Percentiles rank a stretch among this genome's conserved stretches.
Conservation (phyloP, 805 yeast species). For the Yarrowia sp. region DNA sequence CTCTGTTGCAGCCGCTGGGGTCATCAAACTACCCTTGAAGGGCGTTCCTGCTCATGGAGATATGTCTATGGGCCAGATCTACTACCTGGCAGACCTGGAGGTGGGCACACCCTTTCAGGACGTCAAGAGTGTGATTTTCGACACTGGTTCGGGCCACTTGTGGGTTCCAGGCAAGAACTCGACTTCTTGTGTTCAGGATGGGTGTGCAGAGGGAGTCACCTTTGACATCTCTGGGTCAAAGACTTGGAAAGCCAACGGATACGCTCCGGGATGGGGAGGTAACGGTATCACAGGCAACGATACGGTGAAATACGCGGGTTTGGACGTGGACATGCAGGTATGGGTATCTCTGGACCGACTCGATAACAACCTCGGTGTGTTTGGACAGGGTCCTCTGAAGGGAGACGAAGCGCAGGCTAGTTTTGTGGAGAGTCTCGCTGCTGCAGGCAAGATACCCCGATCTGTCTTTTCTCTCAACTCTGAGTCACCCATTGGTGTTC, state of each 20-base stretch:
- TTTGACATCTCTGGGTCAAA: background rate
- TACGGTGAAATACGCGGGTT: background rate
- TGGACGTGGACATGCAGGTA: background rate
- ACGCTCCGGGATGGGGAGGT: background rate
- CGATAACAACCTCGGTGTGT: background rate
- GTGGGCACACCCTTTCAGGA: conserved; percentile 10
- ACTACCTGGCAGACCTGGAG: conserved; percentile 5
- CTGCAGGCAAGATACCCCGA: conserved; percentile 9
- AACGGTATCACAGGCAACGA: conserved; percentile 5
- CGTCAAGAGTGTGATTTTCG: conserved; percentile 6
- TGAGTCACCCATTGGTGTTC: background rate
- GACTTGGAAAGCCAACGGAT: background rate
- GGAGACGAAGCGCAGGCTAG: background rate
- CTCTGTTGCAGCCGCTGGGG: conserved; percentile 1
- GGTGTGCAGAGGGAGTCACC: background rate
- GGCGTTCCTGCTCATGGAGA: background rate
- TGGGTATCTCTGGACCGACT: conserved; percentile 10
- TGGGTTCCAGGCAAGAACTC: conserved; percentile 15
- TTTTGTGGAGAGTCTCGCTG: background rate
- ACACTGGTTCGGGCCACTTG: conserved; percentile 12
- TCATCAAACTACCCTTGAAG: conserved; percentile 3
- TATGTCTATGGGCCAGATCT: background rate
- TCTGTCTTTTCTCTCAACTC: conserved; percentile 6
- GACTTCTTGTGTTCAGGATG: background rate
- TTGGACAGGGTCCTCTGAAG: conserved; percentile 11